Evolutionary conservation across 1,284 basidiomycete genomes (phyloP), one percentile per base, ranked within the genome.

Genomic region (Serendipita sp.): DNA sequence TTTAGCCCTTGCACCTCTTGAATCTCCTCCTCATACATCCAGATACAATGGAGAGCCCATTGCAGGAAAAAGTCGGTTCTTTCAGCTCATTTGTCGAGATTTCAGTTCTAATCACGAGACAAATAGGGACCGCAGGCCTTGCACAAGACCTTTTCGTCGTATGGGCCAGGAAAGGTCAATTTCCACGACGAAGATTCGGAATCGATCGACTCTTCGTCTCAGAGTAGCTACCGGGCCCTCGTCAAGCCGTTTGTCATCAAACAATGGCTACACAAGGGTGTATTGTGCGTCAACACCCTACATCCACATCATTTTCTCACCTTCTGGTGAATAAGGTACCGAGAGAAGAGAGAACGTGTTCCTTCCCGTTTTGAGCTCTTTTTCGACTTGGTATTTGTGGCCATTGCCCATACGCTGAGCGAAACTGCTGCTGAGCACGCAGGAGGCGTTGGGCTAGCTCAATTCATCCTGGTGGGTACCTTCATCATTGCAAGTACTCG

Each of bases 381-480:
- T 68, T 74, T 75, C 62, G 74, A 76, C 64, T 66, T 76, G 45
- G 65, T 75, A 0, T 76, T 73, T 63, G 74, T 76, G 22, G 74
- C 72, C 8, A 72, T 76, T 50, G 72, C 73, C 17, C 74, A 74
- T 65, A 71, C 74, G 58, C 69, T 30, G 42, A 34, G 38, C 17
- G 58, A 41, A 17, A n/a, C n/a, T 8, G 61, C 65, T 6, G 68
- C 70, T 13, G 67, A 70, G 41, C 26, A 66, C 35, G 65, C 67
- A 26, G 67, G 67, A 2, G 66, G 69, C 0, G 61, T 64, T 15
- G 68, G 69, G 6, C 62, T 69, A 6, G 66, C 66, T 1, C 66
- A 66, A 29, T 70, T 70, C 60, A 55, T 72, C n/a, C 44, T 71
- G 26, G 53, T 58, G 32, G 10, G 53, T 29, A 6, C 26, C 53